Conservation (phyloP, 2,329 filamentous ascomycete species). For the Malbranchea zuffiana region DNA sequence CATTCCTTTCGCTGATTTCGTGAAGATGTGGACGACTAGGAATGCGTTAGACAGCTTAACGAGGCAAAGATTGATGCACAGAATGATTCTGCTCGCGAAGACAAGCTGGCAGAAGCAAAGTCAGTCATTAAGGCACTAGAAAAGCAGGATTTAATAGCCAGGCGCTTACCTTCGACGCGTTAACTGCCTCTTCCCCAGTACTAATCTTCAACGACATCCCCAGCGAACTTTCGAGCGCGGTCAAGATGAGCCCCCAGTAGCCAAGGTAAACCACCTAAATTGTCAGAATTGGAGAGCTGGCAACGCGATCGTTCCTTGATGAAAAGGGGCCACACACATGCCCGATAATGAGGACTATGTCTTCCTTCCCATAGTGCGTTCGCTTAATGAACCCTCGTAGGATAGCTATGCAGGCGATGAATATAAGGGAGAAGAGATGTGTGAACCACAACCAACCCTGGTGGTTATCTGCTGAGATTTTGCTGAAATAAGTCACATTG, state of each 20-base stretch:
- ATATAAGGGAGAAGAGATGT: constrained; percentile 6
- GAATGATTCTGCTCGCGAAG: constrained; percentile 5
- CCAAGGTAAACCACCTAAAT: constrained; percentile 2
- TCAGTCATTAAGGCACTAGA: not conserved
- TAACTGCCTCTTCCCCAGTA: not conserved
- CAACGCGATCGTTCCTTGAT: not conserved
- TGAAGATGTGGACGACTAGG: constrained; percentile 6
- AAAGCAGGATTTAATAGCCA: not conserved
- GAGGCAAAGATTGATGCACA: constrained; percentile 4
- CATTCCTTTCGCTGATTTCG: constrained; percentile 1
- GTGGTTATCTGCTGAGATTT: constrained; percentile 8
- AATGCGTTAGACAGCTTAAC: constrained; percentile 4
- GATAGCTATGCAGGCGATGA: constrained; percentile 2
- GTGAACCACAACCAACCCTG: constrained; percentile 8
- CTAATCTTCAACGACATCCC: constrained; percentile 3
- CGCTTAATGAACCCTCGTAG: constrained; percentile 5
- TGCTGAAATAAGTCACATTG: no score
- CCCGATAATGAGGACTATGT: constrained; percentile 1
- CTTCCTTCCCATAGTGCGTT: constrained; percentile 5
- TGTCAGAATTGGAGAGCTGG: not conserved
- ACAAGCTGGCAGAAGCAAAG: not conserved
- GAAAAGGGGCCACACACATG: constrained; percentile 4
- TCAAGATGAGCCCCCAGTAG: constrained; percentile 4
- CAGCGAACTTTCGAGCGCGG: constrained; percentile 1
- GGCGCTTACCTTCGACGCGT: constrained; percentile 5